These are phyloP conservation scores for Babesia divergens DNA, from an alignment of 169 alveolate genomes.

Conservation along the genomic window DNA sequence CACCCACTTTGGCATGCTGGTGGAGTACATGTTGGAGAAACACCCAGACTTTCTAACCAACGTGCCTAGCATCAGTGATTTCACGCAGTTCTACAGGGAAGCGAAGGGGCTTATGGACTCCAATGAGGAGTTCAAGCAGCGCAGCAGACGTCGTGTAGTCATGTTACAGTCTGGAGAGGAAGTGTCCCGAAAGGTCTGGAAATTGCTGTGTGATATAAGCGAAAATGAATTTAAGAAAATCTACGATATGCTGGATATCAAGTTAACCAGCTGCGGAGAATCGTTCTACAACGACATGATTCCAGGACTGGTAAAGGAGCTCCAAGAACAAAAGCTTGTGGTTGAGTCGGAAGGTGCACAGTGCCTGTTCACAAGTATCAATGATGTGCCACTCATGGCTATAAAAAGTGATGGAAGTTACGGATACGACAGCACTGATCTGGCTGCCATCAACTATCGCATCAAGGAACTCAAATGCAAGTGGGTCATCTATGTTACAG, in stretches of 20 bases:
- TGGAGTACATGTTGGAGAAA: constrained; percentile 84
- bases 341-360: constrained; percentile 91
- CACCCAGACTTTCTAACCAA: constrained; percentile 89
- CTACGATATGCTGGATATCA: constrained; percentile 81
- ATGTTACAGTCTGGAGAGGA: constrained; percentile 85
- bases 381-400: constrained; percentile 89
- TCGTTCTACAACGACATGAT: constrained; percentile 90
- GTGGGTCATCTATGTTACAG: constrained; percentile 94
- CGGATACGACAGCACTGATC: constrained; percentile 98
- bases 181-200: constrained; percentile 81
- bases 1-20: constrained; percentile 98
- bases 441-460: constrained; percentile 91
- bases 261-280: constrained; percentile 90
- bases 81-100: constrained; percentile 91
- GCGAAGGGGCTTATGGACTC: constrained; percentile 87
- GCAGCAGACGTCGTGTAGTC: constrained; percentile 82
- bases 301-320: constrained; percentile 79
- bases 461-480: constrained; percentile 75
- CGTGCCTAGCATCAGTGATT: constrained; percentile 90
- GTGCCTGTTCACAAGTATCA: constrained; percentile 83
- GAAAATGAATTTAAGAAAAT: constrained; percentile 79
- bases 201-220: constrained; percentile 83
- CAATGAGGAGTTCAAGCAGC: constrained; percentile 83
- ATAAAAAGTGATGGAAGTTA: constrained; percentile 98
- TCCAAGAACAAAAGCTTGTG: constrained; percentile 77